Conservation (phyloP, 805 yeast species). For the Teunomyces barrocoloradensis region DNA sequence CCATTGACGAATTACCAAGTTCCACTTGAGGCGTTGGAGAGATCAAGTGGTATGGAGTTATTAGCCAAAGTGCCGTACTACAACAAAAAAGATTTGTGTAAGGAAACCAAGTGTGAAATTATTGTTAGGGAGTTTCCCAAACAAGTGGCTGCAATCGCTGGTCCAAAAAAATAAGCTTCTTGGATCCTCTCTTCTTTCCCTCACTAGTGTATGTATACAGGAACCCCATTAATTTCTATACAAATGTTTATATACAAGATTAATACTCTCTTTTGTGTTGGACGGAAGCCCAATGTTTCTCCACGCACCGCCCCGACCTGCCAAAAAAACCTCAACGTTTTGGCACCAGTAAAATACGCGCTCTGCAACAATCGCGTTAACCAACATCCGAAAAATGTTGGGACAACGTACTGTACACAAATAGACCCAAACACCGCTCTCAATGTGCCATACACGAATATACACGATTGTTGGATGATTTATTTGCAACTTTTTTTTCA, state of each 20-base stretch:
- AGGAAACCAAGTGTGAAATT: conserved; percentile 75
- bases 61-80: conserved; percentile 62
- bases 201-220: background rate
- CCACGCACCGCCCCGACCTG: background rate
- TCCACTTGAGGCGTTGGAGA: conserved; percentile 86
- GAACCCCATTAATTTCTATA: background rate
- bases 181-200: background rate
- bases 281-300: background rate
- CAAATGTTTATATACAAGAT: background rate
- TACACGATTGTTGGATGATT: conserved; percentile 1
- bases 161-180: background rate
- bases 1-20: conserved; percentile 78
- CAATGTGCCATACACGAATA: background rate
- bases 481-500: conserved; percentile 3
- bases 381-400: conserved; percentile 3
- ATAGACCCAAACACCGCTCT: conserved; percentile 2
- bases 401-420: conserved; percentile 1
- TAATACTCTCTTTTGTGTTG: background rate
- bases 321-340: background rate
- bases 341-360: background rate
- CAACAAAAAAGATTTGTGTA: conserved; percentile 64
- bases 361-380: background rate
- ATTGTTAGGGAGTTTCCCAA: conserved; percentile 76
- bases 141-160: conserved; percentile 14
- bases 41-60: conserved; percentile 81